Evolutionary conservation across 805 yeast genomes (phyloP).

Genomic region (Jamesozyma piceae): DNA sequence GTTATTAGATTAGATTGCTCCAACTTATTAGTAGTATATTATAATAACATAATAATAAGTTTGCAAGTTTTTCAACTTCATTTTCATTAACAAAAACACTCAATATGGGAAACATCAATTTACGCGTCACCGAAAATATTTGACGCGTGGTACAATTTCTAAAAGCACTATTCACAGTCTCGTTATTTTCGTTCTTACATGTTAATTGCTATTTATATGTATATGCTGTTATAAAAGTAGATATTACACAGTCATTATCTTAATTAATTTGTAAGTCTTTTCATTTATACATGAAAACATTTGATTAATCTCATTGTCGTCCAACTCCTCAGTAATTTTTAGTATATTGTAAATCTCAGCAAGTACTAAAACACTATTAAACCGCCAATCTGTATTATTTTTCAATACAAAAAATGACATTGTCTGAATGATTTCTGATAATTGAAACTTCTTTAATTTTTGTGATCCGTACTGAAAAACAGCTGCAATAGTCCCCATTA

Average conservation of each 20-base stretch:
- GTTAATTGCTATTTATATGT: too few species aligned
- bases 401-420: slow-evolving; percentile 13
- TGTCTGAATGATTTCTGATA: slow-evolving; percentile 20
- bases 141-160: background rate
- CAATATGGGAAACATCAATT: background rate
- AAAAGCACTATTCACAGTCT: too few species aligned
- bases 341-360: slow-evolving; percentile 6
- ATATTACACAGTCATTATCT: slow-evolving; percentile 4
- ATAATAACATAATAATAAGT: too few species aligned
- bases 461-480: background rate
- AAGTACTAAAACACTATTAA: slow-evolving; percentile 13
- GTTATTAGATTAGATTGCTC: too few species aligned
- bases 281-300: slow-evolving; percentile 6
- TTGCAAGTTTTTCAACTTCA: background rate
- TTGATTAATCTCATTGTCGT: slow-evolving; percentile 1
- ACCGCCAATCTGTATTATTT: slow-evolving; percentile 15
- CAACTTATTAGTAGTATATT: too few species aligned
- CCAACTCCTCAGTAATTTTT: background rate
- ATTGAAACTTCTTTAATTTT: slow-evolving; percentile 10
- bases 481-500: slow-evolving; percentile 4
- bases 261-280: slow-evolving; percentile 3
- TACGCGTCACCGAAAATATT: background rate
- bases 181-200: too few species aligned
- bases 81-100: background rate
- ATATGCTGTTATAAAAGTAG: too few species aligned